Base-by-base conservation (phyloP, 306 rosid genomes). In the Cicer arietinum region DNA sequence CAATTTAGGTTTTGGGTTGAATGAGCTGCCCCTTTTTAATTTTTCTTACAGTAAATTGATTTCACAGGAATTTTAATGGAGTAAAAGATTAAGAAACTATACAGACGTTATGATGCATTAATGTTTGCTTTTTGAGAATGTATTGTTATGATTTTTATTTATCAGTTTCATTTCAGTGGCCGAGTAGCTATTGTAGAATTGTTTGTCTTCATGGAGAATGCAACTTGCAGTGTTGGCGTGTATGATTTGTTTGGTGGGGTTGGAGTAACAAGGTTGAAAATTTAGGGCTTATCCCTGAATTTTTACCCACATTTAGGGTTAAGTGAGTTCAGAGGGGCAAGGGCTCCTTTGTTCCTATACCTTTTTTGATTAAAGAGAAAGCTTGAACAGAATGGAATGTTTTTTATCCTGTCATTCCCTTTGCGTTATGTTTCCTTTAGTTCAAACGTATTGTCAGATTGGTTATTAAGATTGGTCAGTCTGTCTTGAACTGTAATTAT, bases 191-290 rank as follows among this genome's bases (percentile, higher is more conserved):
- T 7, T 74, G 77, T 17, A 11, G 16, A 30, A n/a, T 2, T 7
- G 40, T 43, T 67, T 56, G 11, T 69, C 45, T 79, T 41, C 7
- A 17, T 57, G 71, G 62, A 54, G 67, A 70, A 56, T 79, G 60
- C 54, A 41, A 46, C 10, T 52, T 68, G 22, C 56, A 18, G 35
- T 25, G 35, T 25, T 0, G 35, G 35, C 4, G 50, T 69, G 41
- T 44, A 11, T 74, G 35, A 74, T 53, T 74, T 83, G 67, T 74
- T 39, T 61, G 16, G 11, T 10, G 3, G 70, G 57, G 22, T 67
- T 10, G 5, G 70, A 48, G 12, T 67, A 43, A 75, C 35, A 18
- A 63, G 22, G n/a, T 8, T 42, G 12, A 10, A 16, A 5, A 25
- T 17, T 16, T 16, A 44, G 16, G 76, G 16, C 47, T n/a, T 51